Base-by-base conservation (phyloP, 2,329 filamentous ascomycete species). In the Alternaria hordeiaustralica region DNA sequence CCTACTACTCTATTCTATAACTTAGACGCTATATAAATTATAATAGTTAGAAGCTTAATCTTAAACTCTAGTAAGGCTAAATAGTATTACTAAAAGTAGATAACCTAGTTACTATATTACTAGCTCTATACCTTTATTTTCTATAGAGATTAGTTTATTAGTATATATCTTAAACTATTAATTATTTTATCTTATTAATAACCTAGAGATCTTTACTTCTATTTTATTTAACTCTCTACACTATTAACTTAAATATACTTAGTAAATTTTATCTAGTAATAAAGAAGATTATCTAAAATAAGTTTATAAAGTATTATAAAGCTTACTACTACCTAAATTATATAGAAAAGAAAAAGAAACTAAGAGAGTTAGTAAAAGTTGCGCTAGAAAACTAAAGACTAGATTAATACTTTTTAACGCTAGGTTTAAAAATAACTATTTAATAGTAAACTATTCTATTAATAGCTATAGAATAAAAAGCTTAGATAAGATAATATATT, bases 381-480 rank as follows among this genome's bases (percentile, higher is more conserved):
- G 6, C 58, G 54, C 54, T 15, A 64, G 18, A 64, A 43, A 28
- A 55, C 43, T 7, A 64, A 61, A 58, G 47, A 64, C 30, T 21
- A 64, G 53, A 58, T 64, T 45, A 23, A 54, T 49, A 28, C 61
- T 58, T 43, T 64, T 55, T 8, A 61, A 55, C 46, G 44, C 23
- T 11, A 64, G 61, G 49, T 64, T 64, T 18, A 12, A 51, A n/a
- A 54, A n/a, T 21, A 8, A 64, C 7, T 45, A 18, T 64, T 46
- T 18, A 49, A 55, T 9, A 5, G 12, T 55, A 61, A 30, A 61
- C 20, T 55, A 41, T 57, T 54, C 18, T 41, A 28, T 55, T 64
- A 55, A 64, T 13, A 20, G 30, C 33, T 58, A n/a, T 45, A 64
- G 62, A 64, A 61, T 23, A 58, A 5, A 58, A 20, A 61, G 30